Percentiles rank a stretch among this genome's conserved stretches.
These are phyloP conservation scores for Tubosaeta sp. DNA, from an alignment of 768 basidiomycete genomes.

Conservation along the genomic window DNA sequence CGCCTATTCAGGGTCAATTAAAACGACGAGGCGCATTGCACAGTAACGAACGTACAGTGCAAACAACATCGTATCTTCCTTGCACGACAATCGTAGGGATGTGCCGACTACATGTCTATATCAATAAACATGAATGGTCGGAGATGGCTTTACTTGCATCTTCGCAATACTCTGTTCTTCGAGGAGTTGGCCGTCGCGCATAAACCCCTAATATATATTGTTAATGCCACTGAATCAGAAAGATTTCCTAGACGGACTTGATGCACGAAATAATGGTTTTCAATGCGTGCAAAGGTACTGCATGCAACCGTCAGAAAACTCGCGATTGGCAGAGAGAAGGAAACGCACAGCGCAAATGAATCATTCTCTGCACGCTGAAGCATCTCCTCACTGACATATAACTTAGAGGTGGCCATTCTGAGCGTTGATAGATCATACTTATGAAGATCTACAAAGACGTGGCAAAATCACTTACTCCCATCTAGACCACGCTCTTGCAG, in stretches of 20 bases:
- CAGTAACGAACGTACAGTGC: conserved; percentile 52
- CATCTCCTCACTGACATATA: conserved; percentile 64
- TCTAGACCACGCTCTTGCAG: conserved; percentile 83
- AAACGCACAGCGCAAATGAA: conserved; percentile 69
- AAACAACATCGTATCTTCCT: conserved; percentile 87
- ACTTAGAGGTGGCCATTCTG: conserved; percentile 80
- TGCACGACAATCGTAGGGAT: conserved; percentile 82
- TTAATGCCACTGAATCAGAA: conserved; percentile 6
- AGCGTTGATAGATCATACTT: background rate
- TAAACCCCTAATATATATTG: conserved; percentile 56
- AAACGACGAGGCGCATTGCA: background rate
- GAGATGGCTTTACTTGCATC: conserved; percentile 49
- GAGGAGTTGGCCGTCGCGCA: conserved; percentile 84
- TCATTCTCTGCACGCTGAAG: conserved; percentile 68
- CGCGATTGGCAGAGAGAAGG: conserved; percentile 2
- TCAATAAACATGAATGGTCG: conserved; percentile 4
- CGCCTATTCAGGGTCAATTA: conserved; percentile 40
- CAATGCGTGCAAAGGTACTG: conserved; percentile 83
- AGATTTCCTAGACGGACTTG: conserved; percentile 39
- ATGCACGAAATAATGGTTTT: conserved; percentile 90
- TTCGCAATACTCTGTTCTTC: conserved; percentile 83
- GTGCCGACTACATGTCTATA: conserved; percentile 56
- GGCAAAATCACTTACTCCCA: conserved; percentile 67
- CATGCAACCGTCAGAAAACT: conserved; percentile 3
- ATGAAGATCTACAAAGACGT: background rate